A percentile compares a stretch with the other conserved stretches of the same genome.
Evolutionary conservation across 768 basidiomycete species (phyloP).

Genomic region (Macrocybe gigantea): DNA sequence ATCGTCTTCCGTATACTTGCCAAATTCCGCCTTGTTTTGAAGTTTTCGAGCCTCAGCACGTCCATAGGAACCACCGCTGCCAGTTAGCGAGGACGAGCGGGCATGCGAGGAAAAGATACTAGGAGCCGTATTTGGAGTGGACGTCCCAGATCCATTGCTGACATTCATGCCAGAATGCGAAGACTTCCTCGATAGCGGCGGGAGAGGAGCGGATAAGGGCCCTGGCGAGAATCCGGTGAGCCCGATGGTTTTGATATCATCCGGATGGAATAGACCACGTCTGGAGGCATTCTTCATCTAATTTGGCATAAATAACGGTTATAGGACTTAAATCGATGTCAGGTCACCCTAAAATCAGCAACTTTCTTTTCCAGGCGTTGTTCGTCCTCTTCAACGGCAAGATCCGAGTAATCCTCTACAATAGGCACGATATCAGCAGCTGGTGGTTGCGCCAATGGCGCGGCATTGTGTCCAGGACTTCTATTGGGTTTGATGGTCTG

Average conservation of each 20-base stretch:
- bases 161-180: conserved; percentile 52
- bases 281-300: conserved; percentile 67
- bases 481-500: conserved; percentile 74
- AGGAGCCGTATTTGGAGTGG: conserved; percentile 22
- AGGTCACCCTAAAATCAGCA: conserved; percentile 71
- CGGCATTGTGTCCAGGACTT: conserved; percentile 53
- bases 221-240: conserved; percentile 46
- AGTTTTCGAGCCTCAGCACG: conserved; percentile 54
- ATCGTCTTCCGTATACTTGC: conserved; percentile 79
- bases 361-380: conserved; percentile 67
- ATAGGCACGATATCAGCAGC: conserved; percentile 59
- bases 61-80: conserved; percentile 55
- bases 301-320: neutral
- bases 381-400: conserved; percentile 77
- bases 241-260: conserved; percentile 79
- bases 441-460: conserved; percentile 57
- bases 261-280: conserved; percentile 82
- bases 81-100: conserved; percentile 52
- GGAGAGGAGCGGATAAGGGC: conserved; percentile 65
- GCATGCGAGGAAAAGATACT: conserved; percentile 31
- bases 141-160: conserved; percentile 21
- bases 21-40: conserved; percentile 59
- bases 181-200: conserved; percentile 43
- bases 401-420: conserved; percentile 89
- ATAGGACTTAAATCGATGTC: neutral